Evolutionary conservation across 345 rosid species (phyloP).

Genomic region (Linum lewisii): DNA sequence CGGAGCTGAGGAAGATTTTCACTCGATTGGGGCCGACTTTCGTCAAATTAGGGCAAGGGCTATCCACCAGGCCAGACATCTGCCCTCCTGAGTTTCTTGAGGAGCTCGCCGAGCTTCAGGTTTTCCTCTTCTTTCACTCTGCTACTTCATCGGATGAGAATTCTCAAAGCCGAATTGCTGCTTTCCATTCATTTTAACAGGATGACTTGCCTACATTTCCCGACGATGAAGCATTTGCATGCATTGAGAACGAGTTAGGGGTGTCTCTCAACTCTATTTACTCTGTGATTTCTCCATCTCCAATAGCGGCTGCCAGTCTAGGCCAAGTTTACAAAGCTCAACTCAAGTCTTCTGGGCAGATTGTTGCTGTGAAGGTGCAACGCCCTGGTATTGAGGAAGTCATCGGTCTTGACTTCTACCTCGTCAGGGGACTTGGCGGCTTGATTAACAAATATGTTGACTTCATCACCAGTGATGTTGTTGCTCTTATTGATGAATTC

Average conservation of each 20-base stretch:
- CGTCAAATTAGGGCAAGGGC: constrained; percentile 93
- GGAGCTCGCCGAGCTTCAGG: constrained; percentile 92
- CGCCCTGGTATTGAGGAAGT: constrained; percentile 85
- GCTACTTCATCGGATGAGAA: neutral
- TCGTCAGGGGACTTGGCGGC: constrained; percentile 68
- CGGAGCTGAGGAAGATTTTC: constrained; percentile 54
- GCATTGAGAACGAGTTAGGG: constrained; percentile 83
- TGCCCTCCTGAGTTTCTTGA: constrained; percentile 92
- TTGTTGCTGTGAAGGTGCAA: constrained; percentile 92
- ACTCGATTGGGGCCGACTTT: constrained; percentile 90
- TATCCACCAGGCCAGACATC: constrained; percentile 91
- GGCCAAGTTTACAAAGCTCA: constrained; percentile 98
- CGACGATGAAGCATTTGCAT: constrained; percentile 79
- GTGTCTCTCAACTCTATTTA: constrained; percentile 58
- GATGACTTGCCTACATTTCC: constrained; percentile 95
- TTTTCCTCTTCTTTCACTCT: constrained; percentile 18
- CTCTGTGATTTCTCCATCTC: constrained; percentile 67
- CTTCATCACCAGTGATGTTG: constrained; percentile 66
- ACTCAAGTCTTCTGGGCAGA: constrained; percentile 61
- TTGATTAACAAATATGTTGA: constrained; percentile 70
- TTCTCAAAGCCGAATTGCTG: neutral
- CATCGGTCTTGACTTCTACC: constrained; percentile 86
- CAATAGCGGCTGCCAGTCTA: constrained; percentile 91
- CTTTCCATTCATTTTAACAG: constrained; percentile 25
- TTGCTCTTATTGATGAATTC: constrained; percentile 85